Base-by-base conservation (phyloP, 768 basidiomycete species). In the Pleurotus ostreatus region DNA sequence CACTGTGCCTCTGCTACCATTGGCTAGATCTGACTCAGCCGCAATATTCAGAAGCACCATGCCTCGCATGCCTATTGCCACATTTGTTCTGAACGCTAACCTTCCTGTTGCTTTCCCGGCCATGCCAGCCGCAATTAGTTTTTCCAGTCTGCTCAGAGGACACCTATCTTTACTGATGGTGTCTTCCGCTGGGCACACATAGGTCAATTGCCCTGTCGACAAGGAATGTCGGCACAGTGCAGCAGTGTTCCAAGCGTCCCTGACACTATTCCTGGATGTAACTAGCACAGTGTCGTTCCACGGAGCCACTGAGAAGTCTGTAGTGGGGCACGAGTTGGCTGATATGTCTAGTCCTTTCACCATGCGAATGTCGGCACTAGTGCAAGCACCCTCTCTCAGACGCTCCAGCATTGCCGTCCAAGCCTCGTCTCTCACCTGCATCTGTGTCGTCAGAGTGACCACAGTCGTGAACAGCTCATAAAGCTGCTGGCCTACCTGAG, bases 11-110 rank as follows among this genome's bases (percentile, higher is more conserved):
- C 56, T 37, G 16, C 46, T 57, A 4, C 56, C 56, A 23, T 57
- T 57, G 2, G 56, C 56, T 3, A 57, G 47, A 30, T 57, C 56
- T 25, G 56, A 23, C 9, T 57, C 30, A 7, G 56, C 51, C 12
- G 47, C 25, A 20, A 57, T 57, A 23, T 57, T 57, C 25, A 30
- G 22, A 16, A 48, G 16, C 20, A 57, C 56, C 56, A 57, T 57
- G 4, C 20, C 56, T 48, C 16, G 37, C 56, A 57, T 57, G 3
- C 56, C 56, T 8, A 52, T 23, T 15, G 26, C 18, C 4, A 57
- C 6, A 4, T 57, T 47, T 12, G 49, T 9, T 11, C 8, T 3
- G 6, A 49, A 37, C 11, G 13, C 47, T 11, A 57, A 30, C 11
- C n/a, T 11, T 2, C n/a, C 39, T 40, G 39, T 40, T 40, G 11